Percentiles rank a stretch among this genome's conserved stretches.
Conservation (phyloP, 2,329 filamentous ascomycete genomes). For the Phaeosphaeriaceae sp. region DNA sequence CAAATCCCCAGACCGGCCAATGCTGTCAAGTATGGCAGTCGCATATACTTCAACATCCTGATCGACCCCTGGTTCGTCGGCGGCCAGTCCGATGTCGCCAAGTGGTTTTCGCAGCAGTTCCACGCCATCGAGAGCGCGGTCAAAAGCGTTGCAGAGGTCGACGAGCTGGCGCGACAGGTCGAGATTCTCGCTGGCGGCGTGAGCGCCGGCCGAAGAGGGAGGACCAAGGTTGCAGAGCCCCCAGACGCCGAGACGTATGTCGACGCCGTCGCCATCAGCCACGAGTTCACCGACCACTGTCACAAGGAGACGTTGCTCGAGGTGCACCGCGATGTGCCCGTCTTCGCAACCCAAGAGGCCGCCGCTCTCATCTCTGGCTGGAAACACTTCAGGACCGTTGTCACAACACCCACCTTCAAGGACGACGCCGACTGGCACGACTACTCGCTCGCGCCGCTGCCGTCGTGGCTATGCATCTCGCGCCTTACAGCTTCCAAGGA, state of each 20-base stretch:
- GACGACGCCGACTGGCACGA: conserved; percentile 53
- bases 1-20: conserved; percentile 64
- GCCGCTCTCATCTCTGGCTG: conserved; percentile 64
- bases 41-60: conserved; percentile 68
- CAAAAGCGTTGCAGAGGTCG: conserved; percentile 62
- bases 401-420: conserved; percentile 57
- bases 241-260: conserved; percentile 51
- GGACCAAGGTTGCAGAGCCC: conserved; percentile 12
- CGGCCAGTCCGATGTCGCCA: conserved; percentile 67
- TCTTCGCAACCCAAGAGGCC: conserved; percentile 67
- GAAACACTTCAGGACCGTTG: conserved; percentile 65
- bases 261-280: conserved; percentile 66
- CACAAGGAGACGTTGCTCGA: conserved; percentile 67
- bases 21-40: conserved; percentile 50
- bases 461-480: conserved; percentile 67
- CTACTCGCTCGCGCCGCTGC: conserved; percentile 56
- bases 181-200: conserved; percentile 52
- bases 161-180: conserved; percentile 58
- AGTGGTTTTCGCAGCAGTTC: conserved; percentile 71
- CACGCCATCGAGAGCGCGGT: conserved; percentile 64
- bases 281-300: conserved; percentile 75
- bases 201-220: conserved; percentile 25
- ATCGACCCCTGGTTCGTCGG: conserved; percentile 72
- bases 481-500: conserved; percentile 63
- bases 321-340: conserved; percentile 60